Conservation (phyloP, 805 yeast species). For the Sugiyamaella boreocaroliniensis region DNA sequence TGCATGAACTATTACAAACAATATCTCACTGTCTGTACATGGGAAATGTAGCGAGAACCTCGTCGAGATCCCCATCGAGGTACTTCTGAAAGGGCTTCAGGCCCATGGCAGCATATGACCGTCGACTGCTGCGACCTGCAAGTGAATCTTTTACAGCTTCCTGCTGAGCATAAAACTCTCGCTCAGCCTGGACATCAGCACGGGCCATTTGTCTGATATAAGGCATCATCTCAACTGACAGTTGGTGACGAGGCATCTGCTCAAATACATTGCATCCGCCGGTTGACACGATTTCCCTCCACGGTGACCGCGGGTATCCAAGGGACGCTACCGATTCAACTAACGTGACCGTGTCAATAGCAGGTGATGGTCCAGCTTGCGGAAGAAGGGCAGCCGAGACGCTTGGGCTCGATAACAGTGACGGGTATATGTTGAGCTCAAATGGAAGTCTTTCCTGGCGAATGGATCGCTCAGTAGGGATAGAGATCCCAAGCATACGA, state of each 20-base stretch:
- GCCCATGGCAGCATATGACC: constrained; percentile 23
- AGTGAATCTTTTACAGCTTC: not conserved
- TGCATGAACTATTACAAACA: not conserved
- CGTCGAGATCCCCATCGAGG: constrained; percentile 16
- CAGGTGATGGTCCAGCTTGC: not conserved
- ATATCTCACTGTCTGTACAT: not conserved
- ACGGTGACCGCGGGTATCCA: constrained; percentile 1
- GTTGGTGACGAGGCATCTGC: constrained; percentile 5
- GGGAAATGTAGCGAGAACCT: constrained; percentile 8
- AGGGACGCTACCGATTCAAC: constrained; percentile 12
- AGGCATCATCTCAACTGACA: constrained; percentile 25
- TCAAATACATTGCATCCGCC: constrained; percentile 7
- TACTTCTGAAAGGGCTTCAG: constrained; percentile 13
- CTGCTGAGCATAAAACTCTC: not conserved
- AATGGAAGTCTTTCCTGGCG: constrained; percentile 7
- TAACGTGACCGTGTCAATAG: constrained; percentile 5
- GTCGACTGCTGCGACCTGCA: constrained; percentile 13
- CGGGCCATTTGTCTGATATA: constrained; percentile 26
- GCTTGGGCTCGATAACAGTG: not conserved
- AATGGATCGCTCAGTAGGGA: constrained; percentile 3
- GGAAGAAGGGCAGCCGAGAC: not conserved
- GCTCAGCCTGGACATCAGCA: constrained; percentile 17
- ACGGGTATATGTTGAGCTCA: constrained; percentile 6
- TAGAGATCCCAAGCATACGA: constrained; percentile 1
- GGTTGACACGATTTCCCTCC: not conserved